phyloP scores from a whole-genome alignment of 2,329 filamentous ascomycete species.

The Didymella keratinophila region DNA sequence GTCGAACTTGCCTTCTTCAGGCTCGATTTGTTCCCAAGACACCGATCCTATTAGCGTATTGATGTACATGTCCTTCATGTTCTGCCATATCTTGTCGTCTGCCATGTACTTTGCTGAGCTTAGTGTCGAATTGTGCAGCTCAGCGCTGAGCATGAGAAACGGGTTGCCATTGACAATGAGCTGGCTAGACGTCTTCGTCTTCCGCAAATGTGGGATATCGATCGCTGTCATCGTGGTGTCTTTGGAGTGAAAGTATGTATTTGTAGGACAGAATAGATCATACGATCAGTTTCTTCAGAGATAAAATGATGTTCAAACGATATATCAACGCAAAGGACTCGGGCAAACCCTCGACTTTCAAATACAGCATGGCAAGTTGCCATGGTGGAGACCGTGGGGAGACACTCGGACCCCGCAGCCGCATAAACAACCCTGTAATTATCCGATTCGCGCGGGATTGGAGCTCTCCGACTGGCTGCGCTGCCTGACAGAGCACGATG shows the following conservation, averaged over 20 bases:
- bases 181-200: slow-evolving; percentile 43
- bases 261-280: no score
- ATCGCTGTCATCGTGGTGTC: slow-evolving; percentile 16
- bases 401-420: background rate
- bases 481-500: background rate
- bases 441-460: slow-evolving; percentile 1
- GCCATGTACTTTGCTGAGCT: slow-evolving; percentile 57
- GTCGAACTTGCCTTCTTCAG: slow-evolving; percentile 54
- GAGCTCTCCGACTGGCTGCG: background rate
- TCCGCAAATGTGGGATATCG: slow-evolving; percentile 34
- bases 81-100: slow-evolving; percentile 52
- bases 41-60: slow-evolving; percentile 58
- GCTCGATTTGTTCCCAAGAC: slow-evolving; percentile 59
- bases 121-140: slow-evolving; percentile 59
- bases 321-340: background rate
- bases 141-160: slow-evolving; percentile 55
- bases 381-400: background rate
- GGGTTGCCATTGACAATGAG: slow-evolving; percentile 56
- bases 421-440: slow-evolving; percentile 12
- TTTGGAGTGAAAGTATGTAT: background rate
- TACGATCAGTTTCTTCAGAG: background rate
- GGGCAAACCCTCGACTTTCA: background rate
- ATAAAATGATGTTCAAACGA: no score
- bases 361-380: background rate
- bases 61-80: slow-evolving; percentile 52